Base-by-base conservation (phyloP, 2,329 filamentous ascomycete genomes). In the Clonostachys rosea region DNA sequence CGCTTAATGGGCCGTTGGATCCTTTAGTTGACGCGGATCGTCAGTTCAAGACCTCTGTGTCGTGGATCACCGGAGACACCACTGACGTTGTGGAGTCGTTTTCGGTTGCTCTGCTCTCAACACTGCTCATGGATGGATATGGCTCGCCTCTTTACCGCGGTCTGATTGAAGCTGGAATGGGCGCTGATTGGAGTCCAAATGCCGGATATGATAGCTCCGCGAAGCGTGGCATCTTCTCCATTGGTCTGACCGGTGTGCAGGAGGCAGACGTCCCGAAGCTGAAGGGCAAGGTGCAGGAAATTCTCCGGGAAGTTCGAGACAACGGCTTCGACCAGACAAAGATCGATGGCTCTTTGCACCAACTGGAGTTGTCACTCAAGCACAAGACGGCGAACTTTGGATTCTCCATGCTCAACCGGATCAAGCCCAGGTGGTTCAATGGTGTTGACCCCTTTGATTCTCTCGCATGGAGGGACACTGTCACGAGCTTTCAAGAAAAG, bases 311-410 rank as follows among this genome's bases (percentile, higher is more conserved):
- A 42, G 81, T 82, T 7, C 78, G 83, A 16, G 71, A 83, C 24
- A 87, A 85, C 50, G 92, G 94, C 0, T 96, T 99, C 56, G 91
- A 94, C 49, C 78, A 85, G 58, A 83, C 85, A 56, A 99, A 99
- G 67, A 89, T 99, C 49, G 89, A 96, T 52, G 94, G 94, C 4
- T 87, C 95, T 52, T 76, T 99, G 46, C 94, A 99, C 64, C 92
- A 97, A 65, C 71, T 97, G 5, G 94, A 99, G 63, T 77, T 99
- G n/a, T 79, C 85, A 1, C 71, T 97, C 43, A 96, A 96, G 69
- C 91, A 99, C 71, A 97, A 97, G 74, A 96, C 91, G 1, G 89
- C 94, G 47, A 91, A 87, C 59, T 99, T 99, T 61, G 94, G 94
- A 13, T 89, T 96, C 76, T 85, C 86, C 16, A 80, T 97, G 46